These are phyloP conservation scores for Inosperma sp. DNA, from an alignment of 768 basidiomycete genomes.

Conservation along the genomic window DNA sequence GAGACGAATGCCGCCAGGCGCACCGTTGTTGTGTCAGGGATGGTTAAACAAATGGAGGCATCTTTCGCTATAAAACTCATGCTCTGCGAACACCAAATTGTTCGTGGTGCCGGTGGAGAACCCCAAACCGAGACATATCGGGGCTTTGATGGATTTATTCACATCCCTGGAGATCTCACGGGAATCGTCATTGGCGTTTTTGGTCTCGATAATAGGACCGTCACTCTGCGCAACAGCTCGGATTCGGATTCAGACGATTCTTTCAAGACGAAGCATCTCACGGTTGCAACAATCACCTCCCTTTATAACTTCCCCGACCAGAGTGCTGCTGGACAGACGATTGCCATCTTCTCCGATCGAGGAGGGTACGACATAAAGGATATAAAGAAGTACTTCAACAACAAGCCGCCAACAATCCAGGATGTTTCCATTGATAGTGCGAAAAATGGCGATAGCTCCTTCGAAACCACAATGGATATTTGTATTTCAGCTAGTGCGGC, in stretches of 20 bases:
- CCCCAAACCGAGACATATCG: not conserved
- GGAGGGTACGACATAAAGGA: not conserved
- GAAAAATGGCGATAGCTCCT: not conserved
- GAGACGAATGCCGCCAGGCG: not conserved
- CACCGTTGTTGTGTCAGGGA: not conserved
- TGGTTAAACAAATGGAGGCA: not conserved
- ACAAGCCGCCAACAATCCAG: not conserved
- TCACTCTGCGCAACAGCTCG: not conserved
- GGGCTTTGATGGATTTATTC: not conserved
- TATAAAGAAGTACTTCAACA: not conserved
- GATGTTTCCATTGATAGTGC: not conserved
- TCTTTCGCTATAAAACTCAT: not conserved
- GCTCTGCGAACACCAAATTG: not conserved
- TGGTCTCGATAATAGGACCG: not conserved
- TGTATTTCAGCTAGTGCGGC: not conserved
- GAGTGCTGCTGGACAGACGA: not conserved
- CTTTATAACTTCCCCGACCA: not conserved
- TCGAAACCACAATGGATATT: not conserved
- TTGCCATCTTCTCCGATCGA: not conserved
- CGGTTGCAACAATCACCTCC: not conserved
- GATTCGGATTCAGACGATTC: not conserved
- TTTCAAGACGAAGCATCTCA: not conserved
- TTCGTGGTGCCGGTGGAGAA: not conserved
- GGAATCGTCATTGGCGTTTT: not conserved
- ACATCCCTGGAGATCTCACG: not conserved